Evolutionary conservation across 2,329 filamentous ascomycete genomes (phyloP), one percentile per base, ranked within the genome.

Genomic region (Sporothrix sp.): DNA sequence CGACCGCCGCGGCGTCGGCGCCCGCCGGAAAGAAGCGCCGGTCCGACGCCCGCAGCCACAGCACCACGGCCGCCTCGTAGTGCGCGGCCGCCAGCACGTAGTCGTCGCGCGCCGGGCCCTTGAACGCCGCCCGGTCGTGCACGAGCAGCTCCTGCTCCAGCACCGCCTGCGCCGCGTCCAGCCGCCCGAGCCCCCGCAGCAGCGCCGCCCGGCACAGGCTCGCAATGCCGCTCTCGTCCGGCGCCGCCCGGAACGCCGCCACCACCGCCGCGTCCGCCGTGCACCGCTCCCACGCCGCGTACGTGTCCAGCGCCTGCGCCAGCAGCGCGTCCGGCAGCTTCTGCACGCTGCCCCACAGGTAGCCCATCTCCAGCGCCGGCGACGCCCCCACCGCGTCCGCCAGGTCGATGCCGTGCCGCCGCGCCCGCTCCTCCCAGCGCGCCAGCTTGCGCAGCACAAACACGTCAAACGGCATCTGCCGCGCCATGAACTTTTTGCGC

Each of bases 271-370:
- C 61, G 4, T 64, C 56, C 6, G 68, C 70, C 1, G 78, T 79
- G 43, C 79, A 82, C 68, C 88, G 65, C 20, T 71, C 68, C 78
- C 78, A 95, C 0, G 72, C 70, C 10, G 95, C 67, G n/a, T 76
- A 75, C 1, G 63, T 7, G 6, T 4, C 66, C 33, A 87, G 63
- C 0, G 81, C 86, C 37, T 72, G 68, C 43, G 84, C 71, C 13
- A 95, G 70, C 53, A 91, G 78, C 0, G 69, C 68, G 1, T 68
- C 59, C 2, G 76, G 71, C 87, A 95, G 94, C 50, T 88, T 81
- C 66, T 87, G 91, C 59, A 80, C 81, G 0, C 90, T 91, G 61
- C 87, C 90, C 90, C 90, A 97, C 59, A 97, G 81, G 64, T 91
- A 95, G 11, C 85, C 82, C 85, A 97, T 95, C 69, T 97, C 93